Percentiles rank a stretch among this genome's conserved stretches.
Evolutionary conservation across 2,329 filamentous ascomycete species (phyloP).

Genomic region (Aaosphaeria pasadenensis): DNA sequence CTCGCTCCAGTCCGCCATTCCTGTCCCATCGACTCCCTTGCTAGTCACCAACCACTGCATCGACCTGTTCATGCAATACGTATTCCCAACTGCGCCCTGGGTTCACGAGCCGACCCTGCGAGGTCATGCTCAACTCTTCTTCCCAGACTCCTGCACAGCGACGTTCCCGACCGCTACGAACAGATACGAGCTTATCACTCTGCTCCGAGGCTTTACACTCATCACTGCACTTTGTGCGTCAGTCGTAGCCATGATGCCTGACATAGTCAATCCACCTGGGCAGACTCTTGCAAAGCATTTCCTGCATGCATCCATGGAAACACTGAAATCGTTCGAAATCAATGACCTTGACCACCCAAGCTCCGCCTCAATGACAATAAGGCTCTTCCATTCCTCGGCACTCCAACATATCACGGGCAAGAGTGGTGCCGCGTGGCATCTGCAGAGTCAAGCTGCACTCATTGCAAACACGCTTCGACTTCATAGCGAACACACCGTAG

Average conservation of each 20-base stretch:
- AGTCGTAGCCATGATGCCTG: slow-evolving; percentile 1
- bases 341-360: slow-evolving; percentile 3
- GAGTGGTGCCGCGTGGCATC: neutral
- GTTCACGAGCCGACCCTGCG: slow-evolving; percentile 1
- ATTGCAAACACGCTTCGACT: neutral
- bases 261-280: neutral
- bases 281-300: neutral
- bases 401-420: slow-evolving; percentile 1
- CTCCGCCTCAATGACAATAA: neutral
- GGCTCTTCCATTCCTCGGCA: slow-evolving; percentile 1
- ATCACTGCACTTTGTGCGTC: slow-evolving; percentile 1
- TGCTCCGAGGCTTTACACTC: neutral
- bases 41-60: neutral
- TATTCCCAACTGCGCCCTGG: neutral
- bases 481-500: neutral
- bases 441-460: slow-evolving; percentile 2
- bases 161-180: neutral
- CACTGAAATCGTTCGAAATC: neutral
- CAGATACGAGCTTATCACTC: neutral
- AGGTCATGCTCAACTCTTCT: neutral
- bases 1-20: neutral
- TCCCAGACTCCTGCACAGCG: neutral
- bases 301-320: neutral
- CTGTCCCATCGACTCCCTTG: neutral
- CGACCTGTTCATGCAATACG: slow-evolving; percentile 1